A percentile compares a stretch with the other conserved stretches of the same genome.
Conservation (phyloP, 2,329 filamentous ascomycete species). For the Huntiella moniliformis region DNA sequence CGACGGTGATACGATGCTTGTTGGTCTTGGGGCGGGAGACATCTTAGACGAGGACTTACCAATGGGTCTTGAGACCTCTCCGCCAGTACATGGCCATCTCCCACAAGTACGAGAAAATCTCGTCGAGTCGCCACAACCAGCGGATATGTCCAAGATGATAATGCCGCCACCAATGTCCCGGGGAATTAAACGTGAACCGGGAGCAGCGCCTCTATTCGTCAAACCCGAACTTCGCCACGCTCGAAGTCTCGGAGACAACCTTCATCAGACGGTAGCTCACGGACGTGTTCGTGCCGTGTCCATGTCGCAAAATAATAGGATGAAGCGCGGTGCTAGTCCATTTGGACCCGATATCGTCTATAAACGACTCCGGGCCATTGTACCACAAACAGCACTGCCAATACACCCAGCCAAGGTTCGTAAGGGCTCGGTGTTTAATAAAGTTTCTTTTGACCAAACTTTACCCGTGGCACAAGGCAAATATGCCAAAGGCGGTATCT, state of each 20-base stretch:
- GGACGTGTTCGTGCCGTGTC: slow-evolving; percentile 13
- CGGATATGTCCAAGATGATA: not conserved
- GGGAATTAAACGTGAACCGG: no score
- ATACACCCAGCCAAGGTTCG: slow-evolving; percentile 14
- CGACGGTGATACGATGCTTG: not conserved
- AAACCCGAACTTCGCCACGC: slow-evolving; percentile 42
- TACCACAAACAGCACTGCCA: slow-evolving; percentile 16
- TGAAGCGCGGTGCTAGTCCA: slow-evolving; percentile 35
- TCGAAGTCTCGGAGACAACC: slow-evolving; percentile 30
- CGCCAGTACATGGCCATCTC: slow-evolving; percentile 9
- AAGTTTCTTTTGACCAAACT: slow-evolving; percentile 33
- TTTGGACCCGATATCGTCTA: slow-evolving; percentile 40
- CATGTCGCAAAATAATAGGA: slow-evolving; percentile 11
- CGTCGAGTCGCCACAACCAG: not conserved
- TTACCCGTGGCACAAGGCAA: slow-evolving; percentile 38
- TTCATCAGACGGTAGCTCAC: slow-evolving; percentile 11
- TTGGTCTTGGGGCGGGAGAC: slow-evolving; percentile 22
- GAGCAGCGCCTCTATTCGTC: slow-evolving; percentile 25
- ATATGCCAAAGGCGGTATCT: slow-evolving; percentile 37
- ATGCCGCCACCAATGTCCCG: slow-evolving; percentile 10
- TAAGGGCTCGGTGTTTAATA: slow-evolving; percentile 32
- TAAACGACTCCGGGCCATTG: slow-evolving; percentile 34
- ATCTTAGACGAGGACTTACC: slow-evolving; percentile 30
- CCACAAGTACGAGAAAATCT: slow-evolving; percentile 11
- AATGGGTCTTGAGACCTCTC: not conserved